These are phyloP conservation scores for Lentinula guzmanii DNA, from an alignment of 768 basidiomycete species.

Conservation along the genomic window DNA sequence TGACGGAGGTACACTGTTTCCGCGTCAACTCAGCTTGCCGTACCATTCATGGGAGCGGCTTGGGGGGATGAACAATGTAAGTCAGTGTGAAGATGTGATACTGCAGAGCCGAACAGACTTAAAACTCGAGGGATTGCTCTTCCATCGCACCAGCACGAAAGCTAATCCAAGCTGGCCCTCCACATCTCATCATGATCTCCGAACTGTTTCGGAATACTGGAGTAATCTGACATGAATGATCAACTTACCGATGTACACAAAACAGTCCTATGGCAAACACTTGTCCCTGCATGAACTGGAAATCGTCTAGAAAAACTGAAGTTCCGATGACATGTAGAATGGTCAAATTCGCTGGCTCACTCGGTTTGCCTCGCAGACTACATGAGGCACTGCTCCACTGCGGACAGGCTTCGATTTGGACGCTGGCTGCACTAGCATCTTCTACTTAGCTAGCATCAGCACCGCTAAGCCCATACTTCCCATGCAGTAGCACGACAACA, in stretches of 20 bases:
- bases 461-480: neutral
- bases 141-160: no score
- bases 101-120: no score
- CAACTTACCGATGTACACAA: neutral
- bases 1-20: no score
- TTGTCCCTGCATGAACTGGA: neutral
- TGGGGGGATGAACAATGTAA: no score
- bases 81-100: no score
- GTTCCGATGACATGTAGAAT: neutral
- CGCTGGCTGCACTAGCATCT: neutral
- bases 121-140: no score
- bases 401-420: neutral
- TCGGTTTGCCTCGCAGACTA: neutral
- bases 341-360: neutral
- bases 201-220: no score
- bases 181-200: no score
- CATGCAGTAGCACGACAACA: neutral
- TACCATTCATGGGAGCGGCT: no score
- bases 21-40: no score
- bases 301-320: neutral
- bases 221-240: neutral
- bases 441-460: neutral
- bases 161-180: no score
- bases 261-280: neutral
- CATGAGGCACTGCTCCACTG: neutral